These are phyloP conservation scores for Acanthamoeba sp. DNA, from an alignment of 208 protist species.

Conservation along the genomic window DNA sequence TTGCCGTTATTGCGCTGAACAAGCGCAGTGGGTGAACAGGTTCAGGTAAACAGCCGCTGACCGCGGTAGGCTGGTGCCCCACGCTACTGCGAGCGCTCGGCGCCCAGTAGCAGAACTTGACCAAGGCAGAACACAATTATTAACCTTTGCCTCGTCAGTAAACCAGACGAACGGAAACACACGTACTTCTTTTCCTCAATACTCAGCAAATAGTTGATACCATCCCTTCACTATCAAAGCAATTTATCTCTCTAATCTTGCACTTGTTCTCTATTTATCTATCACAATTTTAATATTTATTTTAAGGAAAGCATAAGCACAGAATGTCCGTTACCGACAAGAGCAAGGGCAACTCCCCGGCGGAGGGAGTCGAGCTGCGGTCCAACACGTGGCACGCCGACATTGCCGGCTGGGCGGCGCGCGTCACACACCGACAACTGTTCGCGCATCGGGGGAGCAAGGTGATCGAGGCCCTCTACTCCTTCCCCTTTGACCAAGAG, in stretches of 20 bases:
- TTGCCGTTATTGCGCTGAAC: too few species aligned
- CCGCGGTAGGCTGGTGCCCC: too few species aligned
- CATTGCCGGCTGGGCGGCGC: not conserved
- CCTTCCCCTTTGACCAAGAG: not conserved
- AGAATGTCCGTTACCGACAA: not conserved
- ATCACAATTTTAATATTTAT: not conserved
- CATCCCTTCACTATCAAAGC: not conserved
- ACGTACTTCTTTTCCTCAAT: too few species aligned
- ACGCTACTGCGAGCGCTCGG: too few species aligned
- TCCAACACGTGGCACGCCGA: not conserved
- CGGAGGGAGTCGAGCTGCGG: not conserved
- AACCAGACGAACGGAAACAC: too few species aligned
- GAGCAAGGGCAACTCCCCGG: not conserved
- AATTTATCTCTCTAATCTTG: not conserved
- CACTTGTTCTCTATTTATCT: not conserved
- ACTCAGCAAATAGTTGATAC: too few species aligned
- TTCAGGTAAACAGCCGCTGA: too few species aligned
- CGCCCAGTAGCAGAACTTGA: too few species aligned
- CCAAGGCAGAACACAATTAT: too few species aligned
- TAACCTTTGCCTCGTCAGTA: too few species aligned
- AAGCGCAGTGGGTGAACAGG: too few species aligned
- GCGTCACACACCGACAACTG: not conserved
- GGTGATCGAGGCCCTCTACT: constrained; percentile 15
- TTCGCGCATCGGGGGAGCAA: not conserved
- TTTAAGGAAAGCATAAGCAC: not conserved